phyloP scores from a whole-genome alignment of 2,329 filamentous ascomycete genomes.

The Trichoderma sp. region DNA sequence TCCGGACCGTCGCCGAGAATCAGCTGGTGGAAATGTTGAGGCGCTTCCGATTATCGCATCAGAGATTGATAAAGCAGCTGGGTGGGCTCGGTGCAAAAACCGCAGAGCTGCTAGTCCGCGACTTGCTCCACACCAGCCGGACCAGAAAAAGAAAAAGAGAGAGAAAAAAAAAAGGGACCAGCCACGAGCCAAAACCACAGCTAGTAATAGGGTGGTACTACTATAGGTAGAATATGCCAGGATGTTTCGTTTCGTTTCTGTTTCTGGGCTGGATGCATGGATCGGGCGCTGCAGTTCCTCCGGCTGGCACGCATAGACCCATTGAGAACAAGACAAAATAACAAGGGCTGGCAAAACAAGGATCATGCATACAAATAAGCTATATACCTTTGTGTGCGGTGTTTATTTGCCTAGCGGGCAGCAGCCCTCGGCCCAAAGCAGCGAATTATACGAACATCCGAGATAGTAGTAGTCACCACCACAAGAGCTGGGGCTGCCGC shows the following conservation, averaged over 20 bases:
- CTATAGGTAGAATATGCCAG: background rate
- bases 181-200: background rate
- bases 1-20: background rate
- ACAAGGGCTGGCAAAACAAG: background rate
- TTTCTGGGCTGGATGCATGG: background rate
- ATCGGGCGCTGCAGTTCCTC: conserved; percentile 13
- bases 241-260: background rate
- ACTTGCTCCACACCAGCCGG: background rate
- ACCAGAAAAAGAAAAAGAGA: background rate
- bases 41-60: conserved; percentile 14
- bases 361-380: conserved; percentile 14
- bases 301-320: background rate
- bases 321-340: background rate
- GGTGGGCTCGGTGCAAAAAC: background rate
- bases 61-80: conserved; percentile 13
- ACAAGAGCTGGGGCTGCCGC: background rate
- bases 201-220: background rate
- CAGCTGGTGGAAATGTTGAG: background rate
- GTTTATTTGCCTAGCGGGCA: background rate
- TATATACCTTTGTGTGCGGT: background rate
- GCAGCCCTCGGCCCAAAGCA: background rate
- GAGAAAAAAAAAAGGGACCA: background rate
- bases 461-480: background rate
- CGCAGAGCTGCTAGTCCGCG: background rate
- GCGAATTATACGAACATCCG: background rate